phyloP scores from a whole-genome alignment of 2,329 filamentous ascomycete genomes.

The Lanzia echinophila region DNA sequence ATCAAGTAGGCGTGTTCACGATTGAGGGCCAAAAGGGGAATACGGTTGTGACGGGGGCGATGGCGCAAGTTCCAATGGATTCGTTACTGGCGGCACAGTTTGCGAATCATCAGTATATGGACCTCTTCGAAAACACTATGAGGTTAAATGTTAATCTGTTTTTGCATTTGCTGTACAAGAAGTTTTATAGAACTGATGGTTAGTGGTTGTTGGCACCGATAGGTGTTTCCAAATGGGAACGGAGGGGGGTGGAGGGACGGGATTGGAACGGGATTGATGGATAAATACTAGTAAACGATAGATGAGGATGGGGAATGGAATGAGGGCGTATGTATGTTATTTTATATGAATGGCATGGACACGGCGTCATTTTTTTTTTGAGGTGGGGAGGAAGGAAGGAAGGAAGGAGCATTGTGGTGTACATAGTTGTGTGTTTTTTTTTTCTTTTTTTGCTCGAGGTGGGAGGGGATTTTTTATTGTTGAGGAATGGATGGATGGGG shows the following conservation, averaged over 20 bases:
- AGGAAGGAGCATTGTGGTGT: slow-evolving; percentile 21
- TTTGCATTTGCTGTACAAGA: slow-evolving; percentile 95
- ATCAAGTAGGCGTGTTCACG: slow-evolving; percentile 89
- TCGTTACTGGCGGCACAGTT: slow-evolving; percentile 95
- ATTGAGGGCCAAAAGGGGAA: slow-evolving; percentile 85
- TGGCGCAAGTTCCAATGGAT: slow-evolving; percentile 81
- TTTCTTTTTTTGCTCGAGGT: no score
- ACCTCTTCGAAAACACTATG: slow-evolving; percentile 78
- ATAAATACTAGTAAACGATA: no score
- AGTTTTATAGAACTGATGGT: slow-evolving; percentile 75
- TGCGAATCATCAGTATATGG: slow-evolving; percentile 94
- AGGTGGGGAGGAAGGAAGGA: neutral
- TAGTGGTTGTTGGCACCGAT: no score
- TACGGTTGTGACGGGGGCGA: slow-evolving; percentile 94
- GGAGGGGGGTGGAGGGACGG: no score
- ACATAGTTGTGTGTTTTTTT: slow-evolving; percentile 23
- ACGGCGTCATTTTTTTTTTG: slow-evolving; percentile 20
- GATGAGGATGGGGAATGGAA: neutral
- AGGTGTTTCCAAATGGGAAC: no score
- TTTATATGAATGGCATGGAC: slow-evolving; percentile 19
- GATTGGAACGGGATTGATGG: neutral
- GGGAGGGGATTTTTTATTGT: no score
- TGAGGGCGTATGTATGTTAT: slow-evolving; percentile 10
- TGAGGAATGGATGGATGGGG: neutral
- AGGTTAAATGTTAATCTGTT: slow-evolving; percentile 94